Evolutionary conservation across 495 filamentous ascomycete genomes (phyloP).

Genomic region (Annulohypoxylon nitens): DNA sequence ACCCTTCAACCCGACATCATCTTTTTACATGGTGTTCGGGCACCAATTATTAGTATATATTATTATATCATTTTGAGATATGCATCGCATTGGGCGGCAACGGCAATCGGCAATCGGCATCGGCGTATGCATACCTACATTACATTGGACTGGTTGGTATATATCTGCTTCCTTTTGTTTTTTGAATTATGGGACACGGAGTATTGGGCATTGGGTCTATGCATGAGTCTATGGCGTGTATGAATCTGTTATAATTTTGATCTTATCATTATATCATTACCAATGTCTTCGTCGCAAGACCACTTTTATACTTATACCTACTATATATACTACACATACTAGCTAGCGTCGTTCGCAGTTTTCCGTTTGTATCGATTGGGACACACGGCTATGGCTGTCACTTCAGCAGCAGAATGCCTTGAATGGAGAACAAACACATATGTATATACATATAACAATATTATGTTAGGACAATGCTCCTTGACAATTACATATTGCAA

Average conservation of each 20-base stretch:
- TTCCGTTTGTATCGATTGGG: slow-evolving; percentile 22
- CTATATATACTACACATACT: background rate
- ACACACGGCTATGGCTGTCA: slow-evolving; percentile 16
- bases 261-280: slow-evolving; percentile 14
- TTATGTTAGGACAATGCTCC: background rate
- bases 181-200: slow-evolving; percentile 8
- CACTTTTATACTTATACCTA: slow-evolving; percentile 17
- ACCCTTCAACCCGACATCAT: slow-evolving; percentile 12
- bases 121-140: slow-evolving; percentile 35
- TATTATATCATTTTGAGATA: slow-evolving; percentile 30
- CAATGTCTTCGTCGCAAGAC: slow-evolving; percentile 18
- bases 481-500: background rate
- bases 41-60: slow-evolving; percentile 32
- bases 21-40: slow-evolving; percentile 13
- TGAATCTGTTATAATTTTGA: slow-evolving; percentile 23
- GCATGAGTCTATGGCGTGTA: slow-evolving; percentile 27
- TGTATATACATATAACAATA: slow-evolving; percentile 1
- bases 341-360: slow-evolving; percentile 13
- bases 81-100: slow-evolving; percentile 41
- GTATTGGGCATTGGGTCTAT: slow-evolving; percentile 39
- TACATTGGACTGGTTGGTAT: slow-evolving; percentile 28
- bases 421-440: slow-evolving; percentile 18
- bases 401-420: slow-evolving; percentile 22
- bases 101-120: slow-evolving; percentile 13
- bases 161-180: slow-evolving; percentile 28